Evolutionary conservation across 2,329 filamentous ascomycete genomes (phyloP), one percentile per base, ranked within the genome.

Genomic region (Dactylellina cionopaga): DNA sequence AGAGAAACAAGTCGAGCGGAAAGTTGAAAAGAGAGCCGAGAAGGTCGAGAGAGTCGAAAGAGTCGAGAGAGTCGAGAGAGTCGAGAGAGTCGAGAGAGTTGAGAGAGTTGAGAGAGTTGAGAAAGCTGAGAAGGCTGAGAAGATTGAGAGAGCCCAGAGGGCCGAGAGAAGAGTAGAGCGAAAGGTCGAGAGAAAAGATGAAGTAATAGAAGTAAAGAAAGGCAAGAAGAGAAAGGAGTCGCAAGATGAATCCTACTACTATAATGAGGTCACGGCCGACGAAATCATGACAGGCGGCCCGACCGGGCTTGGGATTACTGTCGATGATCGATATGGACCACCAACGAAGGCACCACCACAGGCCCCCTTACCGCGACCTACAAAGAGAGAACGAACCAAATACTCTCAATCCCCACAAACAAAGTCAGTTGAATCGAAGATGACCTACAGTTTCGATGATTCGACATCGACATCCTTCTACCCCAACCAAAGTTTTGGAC

Each of bases 391-490:
- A 52, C 59, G 68, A 31, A 72, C 68, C 5, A 72, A 72, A 51
- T 72, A 72, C 54, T 64, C 68, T 33, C 68, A 72, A 19, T 65
- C 68, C 5, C 68, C 59, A 43, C 39, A 39, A 7, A 65, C 59
- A 2, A 58, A 64, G 35, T 25, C 51, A 3, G 59, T 49, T 33
- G 68, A 72, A 37, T 44, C 59, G 24, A 72, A 72, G 41, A 60
- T 72, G 55, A 72, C 68, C 22, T 65, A 58, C 27, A 72, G 68
- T 52, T 72, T 72, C 55, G 68, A 72, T 41, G 68, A 72, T 72
- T 72, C 68, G 68, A 72, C 68, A 59, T 72, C 68, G 55, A 72
- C 68, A 54, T 65, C 68, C 24, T 64, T 59, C 27, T 72, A 65
- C 33, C 68, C 68, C 22, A 65, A 72, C 37, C 43, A 52, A 43